A percentile compares a stretch with the other conserved stretches of the same genome.
Conservation (phyloP, 805 yeast genomes). For the Tetrapisispora namnaoensis region DNA sequence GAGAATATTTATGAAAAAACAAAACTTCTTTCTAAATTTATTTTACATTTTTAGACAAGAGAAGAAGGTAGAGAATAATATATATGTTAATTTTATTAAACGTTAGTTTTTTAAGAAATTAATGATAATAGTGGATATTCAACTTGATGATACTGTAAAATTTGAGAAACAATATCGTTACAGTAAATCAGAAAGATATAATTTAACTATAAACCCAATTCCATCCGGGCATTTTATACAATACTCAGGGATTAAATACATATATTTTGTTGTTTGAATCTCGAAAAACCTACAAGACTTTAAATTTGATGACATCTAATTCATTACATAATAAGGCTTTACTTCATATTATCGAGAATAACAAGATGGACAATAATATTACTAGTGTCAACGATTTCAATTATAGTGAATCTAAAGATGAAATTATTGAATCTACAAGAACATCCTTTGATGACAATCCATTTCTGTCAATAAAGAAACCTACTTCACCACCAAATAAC, state of each 20-base stretch:
- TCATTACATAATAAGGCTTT: background rate
- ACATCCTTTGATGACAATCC: conserved; percentile 13
- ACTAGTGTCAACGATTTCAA: background rate
- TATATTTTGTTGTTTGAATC: too few species aligned
- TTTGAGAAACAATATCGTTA: too few species aligned
- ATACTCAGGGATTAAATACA: too few species aligned
- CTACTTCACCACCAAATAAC: conserved; percentile 22
- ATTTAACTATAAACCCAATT: too few species aligned
- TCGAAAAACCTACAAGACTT: too few species aligned
- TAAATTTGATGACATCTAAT: background rate
- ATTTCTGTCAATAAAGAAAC: conserved; percentile 11
- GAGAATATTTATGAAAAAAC: background rate
- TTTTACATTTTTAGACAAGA: too few species aligned
- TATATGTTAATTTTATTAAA: background rate
- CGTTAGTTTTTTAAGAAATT: background rate
- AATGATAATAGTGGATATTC: too few species aligned
- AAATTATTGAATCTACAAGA: conserved; percentile 10
- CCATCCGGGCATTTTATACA: too few species aligned
- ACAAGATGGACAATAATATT: background rate
- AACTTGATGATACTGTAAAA: too few species aligned
- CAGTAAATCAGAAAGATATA: too few species aligned
- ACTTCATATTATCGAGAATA: background rate
- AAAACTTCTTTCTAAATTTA: background rate
- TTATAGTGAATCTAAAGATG: conserved; percentile 2
- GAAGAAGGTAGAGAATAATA: background rate